Conservation (phyloP, 768 basidiomycete species). For the Suillus discolor region DNA sequence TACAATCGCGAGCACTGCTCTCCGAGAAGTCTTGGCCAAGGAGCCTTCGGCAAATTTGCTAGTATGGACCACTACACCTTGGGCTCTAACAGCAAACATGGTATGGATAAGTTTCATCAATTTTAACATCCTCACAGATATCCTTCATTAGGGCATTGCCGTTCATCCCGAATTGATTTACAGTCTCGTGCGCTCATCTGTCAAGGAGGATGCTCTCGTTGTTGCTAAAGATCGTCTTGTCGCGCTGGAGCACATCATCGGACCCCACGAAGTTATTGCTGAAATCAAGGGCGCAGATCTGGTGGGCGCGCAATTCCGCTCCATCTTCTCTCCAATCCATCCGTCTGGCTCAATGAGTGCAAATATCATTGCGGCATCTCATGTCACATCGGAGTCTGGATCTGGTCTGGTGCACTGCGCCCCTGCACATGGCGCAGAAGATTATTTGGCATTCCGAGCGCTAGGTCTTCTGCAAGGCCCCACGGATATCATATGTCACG, state of each 20-base stretch:
- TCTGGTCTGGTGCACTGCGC: slow-evolving; percentile 96
- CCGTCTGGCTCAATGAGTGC: slow-evolving; percentile 19
- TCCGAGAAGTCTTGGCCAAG: slow-evolving; percentile 37
- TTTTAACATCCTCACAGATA: not conserved
- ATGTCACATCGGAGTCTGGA: slow-evolving; percentile 87
- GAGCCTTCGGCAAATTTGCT: slow-evolving; percentile 51
- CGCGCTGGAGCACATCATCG: slow-evolving; percentile 29
- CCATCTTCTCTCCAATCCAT: slow-evolving; percentile 53
- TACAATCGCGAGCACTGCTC: slow-evolving; percentile 17
- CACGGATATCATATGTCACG: slow-evolving; percentile 72
- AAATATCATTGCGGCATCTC: slow-evolving; percentile 64
- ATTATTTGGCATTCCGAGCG: slow-evolving; percentile 76
- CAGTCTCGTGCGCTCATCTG: slow-evolving; percentile 43
- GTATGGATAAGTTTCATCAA: slow-evolving; percentile 42
- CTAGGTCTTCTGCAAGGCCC: slow-evolving; percentile 47
- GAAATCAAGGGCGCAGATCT: slow-evolving; percentile 46
- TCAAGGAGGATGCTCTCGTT: slow-evolving; percentile 39
- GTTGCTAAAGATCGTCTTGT: slow-evolving; percentile 55
- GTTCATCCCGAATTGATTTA: slow-evolving; percentile 78
- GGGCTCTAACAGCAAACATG: slow-evolving; percentile 97
- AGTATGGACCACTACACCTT: slow-evolving; percentile 98
- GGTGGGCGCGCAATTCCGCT: slow-evolving; percentile 58
- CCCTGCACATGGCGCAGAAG: slow-evolving; percentile 92
- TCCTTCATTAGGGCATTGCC: slow-evolving; percentile 73
- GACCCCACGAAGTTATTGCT: slow-evolving; percentile 19